phyloP scores from a whole-genome alignment of 2,329 filamentous ascomycete species.

The Colletotrichum phormii region DNA sequence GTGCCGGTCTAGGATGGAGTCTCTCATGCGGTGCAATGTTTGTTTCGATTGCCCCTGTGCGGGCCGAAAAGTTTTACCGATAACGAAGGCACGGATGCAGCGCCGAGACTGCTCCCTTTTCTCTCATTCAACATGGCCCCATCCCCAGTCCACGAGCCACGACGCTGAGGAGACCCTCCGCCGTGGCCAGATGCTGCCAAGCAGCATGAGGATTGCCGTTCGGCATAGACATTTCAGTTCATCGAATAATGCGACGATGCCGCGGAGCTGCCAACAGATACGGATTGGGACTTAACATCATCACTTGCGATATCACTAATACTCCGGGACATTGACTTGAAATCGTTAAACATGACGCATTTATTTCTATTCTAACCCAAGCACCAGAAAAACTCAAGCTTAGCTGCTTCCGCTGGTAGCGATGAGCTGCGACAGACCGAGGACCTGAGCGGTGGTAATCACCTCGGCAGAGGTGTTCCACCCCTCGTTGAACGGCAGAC shows the following conservation, averaged over 20 bases:
- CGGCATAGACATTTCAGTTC: no score
- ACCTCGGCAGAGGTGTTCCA: constrained; percentile 10
- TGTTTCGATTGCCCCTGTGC: neutral
- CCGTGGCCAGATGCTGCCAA: no score
- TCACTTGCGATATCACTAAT: neutral
- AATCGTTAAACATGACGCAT: neutral
- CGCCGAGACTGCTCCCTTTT: no score
- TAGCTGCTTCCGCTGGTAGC: constrained; percentile 18
- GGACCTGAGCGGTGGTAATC: constrained; percentile 23
- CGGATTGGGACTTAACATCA: neutral
- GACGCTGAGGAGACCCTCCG: neutral
- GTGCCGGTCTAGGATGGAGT: neutral
- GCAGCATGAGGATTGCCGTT: neutral
- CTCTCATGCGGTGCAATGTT: neutral
- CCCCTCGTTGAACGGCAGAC: constrained; percentile 30
- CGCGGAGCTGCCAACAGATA: neutral
- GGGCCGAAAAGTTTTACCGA: neutral
- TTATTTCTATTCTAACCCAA: neutral
- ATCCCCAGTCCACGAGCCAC: neutral
- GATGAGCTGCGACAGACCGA: constrained; percentile 25
- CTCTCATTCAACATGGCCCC: neutral
- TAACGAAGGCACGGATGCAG: neutral
- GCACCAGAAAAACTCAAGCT: neutral
- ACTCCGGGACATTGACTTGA: neutral
- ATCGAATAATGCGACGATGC: neutral